Percentiles rank a stretch among this genome's conserved stretches.
phyloP scores from a whole-genome alignment of 2,329 filamentous ascomycete species.

The Cucurbitaria berberidis region DNA sequence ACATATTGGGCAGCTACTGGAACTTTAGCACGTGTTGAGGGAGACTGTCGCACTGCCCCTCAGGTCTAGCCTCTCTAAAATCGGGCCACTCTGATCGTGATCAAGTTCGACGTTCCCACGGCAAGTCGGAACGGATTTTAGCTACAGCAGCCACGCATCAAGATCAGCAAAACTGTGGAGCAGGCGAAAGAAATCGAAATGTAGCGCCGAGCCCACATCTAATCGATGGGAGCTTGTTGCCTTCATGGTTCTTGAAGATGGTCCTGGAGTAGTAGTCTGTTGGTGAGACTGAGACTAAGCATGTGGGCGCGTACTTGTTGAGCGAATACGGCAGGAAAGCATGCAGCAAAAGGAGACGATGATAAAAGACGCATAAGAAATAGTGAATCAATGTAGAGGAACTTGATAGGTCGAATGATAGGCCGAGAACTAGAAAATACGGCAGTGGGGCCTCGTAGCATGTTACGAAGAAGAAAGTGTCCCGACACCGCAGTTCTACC shows the following conservation, averaged over 20 bases:
- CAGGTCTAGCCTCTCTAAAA: background rate
- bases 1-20: background rate
- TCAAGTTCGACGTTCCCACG: background rate
- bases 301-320: background rate
- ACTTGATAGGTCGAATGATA: background rate
- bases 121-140: background rate
- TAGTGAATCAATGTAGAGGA: background rate
- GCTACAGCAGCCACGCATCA: background rate
- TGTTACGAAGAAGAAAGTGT: background rate
- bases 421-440: background rate
- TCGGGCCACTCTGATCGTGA: background rate
- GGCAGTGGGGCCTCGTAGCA: background rate
- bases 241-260: constrained; percentile 12
- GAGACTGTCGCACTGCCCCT: too few species aligned
- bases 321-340: background rate
- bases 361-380: background rate
- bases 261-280: too few species aligned
- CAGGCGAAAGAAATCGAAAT: constrained; percentile 9
- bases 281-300: background rate
- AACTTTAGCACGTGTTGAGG: too few species aligned
- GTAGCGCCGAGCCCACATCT: constrained; percentile 14
- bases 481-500: constrained; percentile 2
- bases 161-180: background rate
- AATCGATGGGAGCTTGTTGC: background rate
- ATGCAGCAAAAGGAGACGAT: background rate